phyloP scores from a whole-genome alignment of 768 basidiomycete species.

The Rossbeevera mucosa region DNA sequence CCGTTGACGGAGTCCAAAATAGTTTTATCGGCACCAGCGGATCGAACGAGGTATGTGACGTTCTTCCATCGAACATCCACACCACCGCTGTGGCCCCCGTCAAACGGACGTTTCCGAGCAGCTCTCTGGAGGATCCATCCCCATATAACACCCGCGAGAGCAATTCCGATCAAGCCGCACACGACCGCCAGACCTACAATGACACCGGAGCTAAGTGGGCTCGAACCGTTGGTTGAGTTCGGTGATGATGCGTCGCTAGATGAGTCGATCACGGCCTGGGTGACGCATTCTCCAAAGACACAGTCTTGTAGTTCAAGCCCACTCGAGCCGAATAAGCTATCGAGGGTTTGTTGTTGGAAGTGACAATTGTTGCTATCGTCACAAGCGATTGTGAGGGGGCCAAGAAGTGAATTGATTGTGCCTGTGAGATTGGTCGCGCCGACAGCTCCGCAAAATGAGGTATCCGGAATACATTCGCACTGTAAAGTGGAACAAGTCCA shows the following conservation, averaged over 20 bases:
- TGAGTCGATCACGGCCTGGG: slow-evolving; percentile 71
- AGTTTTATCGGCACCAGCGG: slow-evolving; percentile 40
- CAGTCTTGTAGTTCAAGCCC: slow-evolving; percentile 77
- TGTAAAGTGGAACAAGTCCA: slow-evolving; percentile 73
- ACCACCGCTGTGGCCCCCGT: slow-evolving; percentile 43
- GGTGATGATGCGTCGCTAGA: slow-evolving; percentile 34
- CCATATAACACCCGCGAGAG: slow-evolving; percentile 54
- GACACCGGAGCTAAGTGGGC: slow-evolving; percentile 70
- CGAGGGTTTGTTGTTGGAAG: slow-evolving; percentile 71
- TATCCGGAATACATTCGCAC: slow-evolving; percentile 67
- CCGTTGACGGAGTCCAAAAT: slow-evolving; percentile 73
- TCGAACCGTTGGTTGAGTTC: slow-evolving; percentile 29
- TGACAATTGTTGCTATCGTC: slow-evolving; percentile 56
- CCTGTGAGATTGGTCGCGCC: slow-evolving; percentile 45
- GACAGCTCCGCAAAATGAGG: slow-evolving; percentile 70
- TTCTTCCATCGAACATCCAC: slow-evolving; percentile 64
- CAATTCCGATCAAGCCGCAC: slow-evolving; percentile 55
- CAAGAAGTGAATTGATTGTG: slow-evolving; percentile 62
- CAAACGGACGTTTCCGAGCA: slow-evolving; percentile 46
- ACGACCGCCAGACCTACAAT: slow-evolving; percentile 89
- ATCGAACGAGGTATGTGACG: slow-evolving; percentile 61
- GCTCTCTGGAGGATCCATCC: slow-evolving; percentile 59
- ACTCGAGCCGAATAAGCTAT: slow-evolving; percentile 61
- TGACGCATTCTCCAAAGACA: slow-evolving; percentile 84
- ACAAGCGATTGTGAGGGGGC: slow-evolving; percentile 68